A percentile compares a stretch with the other conserved stretches of the same genome.
phyloP scores from a whole-genome alignment of 2,329 filamentous ascomycete species.

The Pyrenophora teres region DNA sequence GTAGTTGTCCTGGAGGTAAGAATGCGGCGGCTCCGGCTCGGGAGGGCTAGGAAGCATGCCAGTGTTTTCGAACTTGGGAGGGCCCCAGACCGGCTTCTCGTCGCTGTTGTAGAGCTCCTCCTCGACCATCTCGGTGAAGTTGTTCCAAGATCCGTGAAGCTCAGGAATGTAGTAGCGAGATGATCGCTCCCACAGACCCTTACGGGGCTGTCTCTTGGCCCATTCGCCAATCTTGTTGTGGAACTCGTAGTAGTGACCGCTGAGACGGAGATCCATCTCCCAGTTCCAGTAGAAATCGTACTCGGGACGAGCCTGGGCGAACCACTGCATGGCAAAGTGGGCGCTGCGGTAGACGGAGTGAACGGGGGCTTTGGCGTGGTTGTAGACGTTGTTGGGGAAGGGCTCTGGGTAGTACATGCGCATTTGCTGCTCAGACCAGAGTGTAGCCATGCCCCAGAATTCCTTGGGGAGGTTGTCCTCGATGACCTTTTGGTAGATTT shows the following conservation, averaged over 20 bases:
- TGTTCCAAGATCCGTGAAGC: constrained; percentile 68
- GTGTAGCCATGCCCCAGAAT: constrained; percentile 83
- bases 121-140: constrained; percentile 69
- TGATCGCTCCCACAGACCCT: constrained; percentile 74
- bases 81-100: constrained; percentile 68
- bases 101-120: constrained; percentile 57
- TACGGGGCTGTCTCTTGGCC: constrained; percentile 69
- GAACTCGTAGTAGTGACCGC: constrained; percentile 82
- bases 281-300: constrained; percentile 75
- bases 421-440: constrained; percentile 97
- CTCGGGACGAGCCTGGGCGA: constrained; percentile 55
- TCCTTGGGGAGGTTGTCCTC: constrained; percentile 75
- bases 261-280: constrained; percentile 85
- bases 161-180: constrained; percentile 74
- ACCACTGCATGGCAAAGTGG: constrained; percentile 58
- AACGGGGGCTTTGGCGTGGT: constrained; percentile 67
- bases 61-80: constrained; percentile 51
- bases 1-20: constrained; percentile 67
- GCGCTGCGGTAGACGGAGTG: constrained; percentile 84
- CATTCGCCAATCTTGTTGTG: constrained; percentile 69
- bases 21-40: constrained; percentile 66
- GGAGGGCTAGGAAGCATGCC: constrained; percentile 63
- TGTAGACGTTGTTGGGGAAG: constrained; percentile 72
- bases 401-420: constrained; percentile 85
- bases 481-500: constrained; percentile 69